Evolutionary conservation across 2,329 filamentous ascomycete species (phyloP), one percentile per base, ranked within the genome.

Genomic region (Reticulascus tulasneorum): DNA sequence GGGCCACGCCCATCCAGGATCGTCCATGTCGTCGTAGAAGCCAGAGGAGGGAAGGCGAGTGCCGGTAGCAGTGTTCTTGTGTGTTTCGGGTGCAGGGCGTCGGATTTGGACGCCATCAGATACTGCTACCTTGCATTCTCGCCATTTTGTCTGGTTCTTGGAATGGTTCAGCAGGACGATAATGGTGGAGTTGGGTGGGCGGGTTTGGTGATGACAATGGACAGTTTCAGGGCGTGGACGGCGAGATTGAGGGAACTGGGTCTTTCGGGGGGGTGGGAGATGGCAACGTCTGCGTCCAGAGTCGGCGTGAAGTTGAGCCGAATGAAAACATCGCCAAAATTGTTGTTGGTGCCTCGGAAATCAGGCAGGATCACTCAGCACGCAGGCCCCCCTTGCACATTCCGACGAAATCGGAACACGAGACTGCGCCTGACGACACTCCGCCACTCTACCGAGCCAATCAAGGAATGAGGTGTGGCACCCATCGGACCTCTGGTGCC

Each of bases 1-100:
- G 27, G 75, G 75, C 75, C 75, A 79, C 48, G 66, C 62, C 53
- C 58, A 63, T 46, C 57, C 63, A 21, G 64, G 66, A 37, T 77
- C 74, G 58, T 78, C 73, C 75, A 79, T 79, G 42, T 49, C 37
- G 35, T 24, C 22, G 33, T 11, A 19, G 31, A 17, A 28, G 33
- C 33, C 33, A 18, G 32, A 17, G n/a, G 7, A 21, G 24, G 33
- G n/a, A n/a, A n/a, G n/a, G n/a, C n/a, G n/a, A n/a, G n/a, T n/a
- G n/a, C n/a, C n/a, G n/a, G n/a, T n/a, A n/a, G n/a, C n/a, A n/a
- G n/a, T n/a, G n/a, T n/a, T n/a, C n/a, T n/a, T n/a, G n/a, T n/a
- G 21, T 13, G 17, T n/a, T 22, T 10, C 16, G 37, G 40, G 24
- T 28, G 32, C n/a, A 40, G 32, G 37, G 32, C 40, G 25, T 30